Conservation (phyloP, 495 filamentous ascomycete genomes). For the Trichoderma asperelloides region DNA sequence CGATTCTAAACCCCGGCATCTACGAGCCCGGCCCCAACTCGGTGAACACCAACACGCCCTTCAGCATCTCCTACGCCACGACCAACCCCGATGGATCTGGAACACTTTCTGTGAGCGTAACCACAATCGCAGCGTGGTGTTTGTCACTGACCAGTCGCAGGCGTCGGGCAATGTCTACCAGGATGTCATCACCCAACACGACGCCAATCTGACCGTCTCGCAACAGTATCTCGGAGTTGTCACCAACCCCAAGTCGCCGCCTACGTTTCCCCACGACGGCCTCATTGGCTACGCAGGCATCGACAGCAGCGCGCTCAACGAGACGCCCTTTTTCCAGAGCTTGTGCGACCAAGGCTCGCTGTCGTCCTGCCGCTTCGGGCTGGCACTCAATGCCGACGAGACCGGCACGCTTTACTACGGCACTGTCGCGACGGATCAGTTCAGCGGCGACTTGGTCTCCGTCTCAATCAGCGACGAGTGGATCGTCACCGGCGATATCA, state of each 20-base stretch:
- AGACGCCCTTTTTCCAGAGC: not conserved
- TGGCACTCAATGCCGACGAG: not conserved
- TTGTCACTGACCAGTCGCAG: not conserved
- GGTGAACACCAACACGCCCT: not conserved
- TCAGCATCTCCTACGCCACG: not conserved
- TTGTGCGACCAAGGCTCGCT: not conserved
- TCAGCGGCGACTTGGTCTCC: not conserved
- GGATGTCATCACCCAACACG: constrained; percentile 2
- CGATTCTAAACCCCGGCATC: not conserved
- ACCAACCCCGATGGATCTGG: constrained; percentile 1
- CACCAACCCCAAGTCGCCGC: not conserved
- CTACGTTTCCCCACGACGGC: not conserved
- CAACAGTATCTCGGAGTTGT: not conserved
- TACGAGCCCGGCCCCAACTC: not conserved
- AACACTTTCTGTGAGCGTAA: not conserved
- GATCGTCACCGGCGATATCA: constrained; percentile 1
- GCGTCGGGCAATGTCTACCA: not conserved
- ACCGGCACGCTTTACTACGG: constrained; percentile 2
- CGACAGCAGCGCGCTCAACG: not conserved
- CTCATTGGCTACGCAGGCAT: constrained; percentile 3
- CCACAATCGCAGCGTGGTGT: not conserved
- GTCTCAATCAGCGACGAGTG: not conserved
- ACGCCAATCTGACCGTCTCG: not conserved
- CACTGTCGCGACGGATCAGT: not conserved
- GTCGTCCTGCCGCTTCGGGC: constrained; percentile 2